Percentiles rank a stretch among this genome's conserved stretches.
Conservation (phyloP, 83 land plant genomes). For the Picea abies region DNA sequence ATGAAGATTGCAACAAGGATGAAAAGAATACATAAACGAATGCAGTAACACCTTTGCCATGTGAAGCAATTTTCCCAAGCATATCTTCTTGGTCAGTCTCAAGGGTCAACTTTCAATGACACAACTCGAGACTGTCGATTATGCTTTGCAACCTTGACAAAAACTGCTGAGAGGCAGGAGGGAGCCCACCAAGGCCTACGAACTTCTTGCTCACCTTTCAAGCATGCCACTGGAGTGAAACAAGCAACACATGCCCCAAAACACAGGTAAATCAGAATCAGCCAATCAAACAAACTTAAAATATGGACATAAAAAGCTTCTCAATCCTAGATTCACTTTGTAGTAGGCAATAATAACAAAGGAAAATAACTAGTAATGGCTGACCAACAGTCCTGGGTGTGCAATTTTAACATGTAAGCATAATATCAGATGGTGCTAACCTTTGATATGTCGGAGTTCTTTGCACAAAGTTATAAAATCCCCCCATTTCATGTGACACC, state of each 20-base stretch:
- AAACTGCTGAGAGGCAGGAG: constrained; percentile 69
- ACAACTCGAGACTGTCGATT: constrained; percentile 88
- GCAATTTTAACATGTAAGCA: not conserved
- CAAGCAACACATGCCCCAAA: not conserved
- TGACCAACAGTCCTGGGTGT: not conserved
- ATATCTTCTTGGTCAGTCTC: constrained; percentile 7
- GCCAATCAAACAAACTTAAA: not conserved
- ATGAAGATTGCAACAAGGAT: constrained; percentile 15
- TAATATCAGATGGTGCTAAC: constrained; percentile 29
- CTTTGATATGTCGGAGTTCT: constrained; percentile 88
- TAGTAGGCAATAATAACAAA: not conserved
- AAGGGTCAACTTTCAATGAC: constrained; percentile 86
- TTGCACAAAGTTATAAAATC: constrained; percentile 92
- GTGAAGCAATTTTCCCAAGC: not conserved
- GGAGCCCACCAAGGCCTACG: constrained; percentile 96
- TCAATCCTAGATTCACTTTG: not conserved
- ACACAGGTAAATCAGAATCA: constrained; percentile 14
- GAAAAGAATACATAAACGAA: constrained; percentile 13
- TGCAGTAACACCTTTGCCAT: not conserved
- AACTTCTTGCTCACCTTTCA: constrained; percentile 84
- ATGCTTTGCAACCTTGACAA: constrained; percentile 72
- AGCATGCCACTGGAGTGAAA: constrained; percentile 71
- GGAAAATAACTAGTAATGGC: not conserved
- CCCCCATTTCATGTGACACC: constrained; percentile 97
- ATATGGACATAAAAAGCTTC: not conserved